Evolutionary conservation across 352 stramenopile genomes (phyloP), one percentile per base, ranked within the genome.

Genomic region (Phytophthora niederhauseri): DNA sequence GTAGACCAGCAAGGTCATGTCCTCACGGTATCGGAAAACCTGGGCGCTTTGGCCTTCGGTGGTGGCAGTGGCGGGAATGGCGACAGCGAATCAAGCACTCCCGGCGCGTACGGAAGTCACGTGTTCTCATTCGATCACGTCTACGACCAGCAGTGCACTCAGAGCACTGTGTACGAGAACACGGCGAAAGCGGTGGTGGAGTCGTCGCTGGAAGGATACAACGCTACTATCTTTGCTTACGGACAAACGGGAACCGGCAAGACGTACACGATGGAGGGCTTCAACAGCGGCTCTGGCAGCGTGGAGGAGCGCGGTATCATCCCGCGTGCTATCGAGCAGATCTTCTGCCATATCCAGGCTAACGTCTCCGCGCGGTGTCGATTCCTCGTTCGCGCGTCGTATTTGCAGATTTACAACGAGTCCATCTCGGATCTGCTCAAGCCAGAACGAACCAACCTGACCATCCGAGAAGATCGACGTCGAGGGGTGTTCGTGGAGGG

Each of bases 221-320:
- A 98, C 67, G 92, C 93, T 8, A 97, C 91, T 19, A 95, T 98
- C 53, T 97, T 98, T 50, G 89, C 89, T 14, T 97, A 97, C 64
- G 91, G 91, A 2, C 91, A 97, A 71, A 97, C 91, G 0, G 94
- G 94, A 54, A 97, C 84, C 3, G 94, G 94, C 50, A 98, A 98
- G 69, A 98, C 94, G 34, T 97, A 97, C 78, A 98, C 98, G 1
- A 99, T 99, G 98, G 96, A 99, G 69, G 98, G 98, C 2, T 94
- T 94, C 73, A 94, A 93, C 72, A 89, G 76, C 59, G 73, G 97
- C 73, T 86, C 97, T 19, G 76, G 90, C 67, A 80, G 93, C 20
- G 76, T 94, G 66, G 74, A 99, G 85, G 81, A 93, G 82, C 85
- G 97, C 17, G 98, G 98, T 24, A 99, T 99, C 76, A 99, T 99